These are phyloP conservation scores for Ganoderma lucidum DNA, from an alignment of 1,284 basidiomycete species.

Conservation along the genomic window DNA sequence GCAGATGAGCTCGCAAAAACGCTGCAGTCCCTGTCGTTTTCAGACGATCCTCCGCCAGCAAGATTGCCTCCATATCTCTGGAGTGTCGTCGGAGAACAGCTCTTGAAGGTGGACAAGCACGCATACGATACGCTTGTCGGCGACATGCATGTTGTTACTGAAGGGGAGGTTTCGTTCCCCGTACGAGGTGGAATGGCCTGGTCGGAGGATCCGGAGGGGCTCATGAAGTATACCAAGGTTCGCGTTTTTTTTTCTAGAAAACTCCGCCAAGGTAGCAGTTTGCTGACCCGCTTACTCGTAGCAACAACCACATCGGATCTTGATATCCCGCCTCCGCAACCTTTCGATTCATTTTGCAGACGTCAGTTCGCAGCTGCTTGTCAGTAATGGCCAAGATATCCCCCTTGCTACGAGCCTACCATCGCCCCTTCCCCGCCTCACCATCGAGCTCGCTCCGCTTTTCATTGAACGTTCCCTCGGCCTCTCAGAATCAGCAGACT, in stretches of 20 bases:
- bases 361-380: slow-evolving; percentile 71
- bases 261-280: not conserved
- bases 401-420: slow-evolving; percentile 67
- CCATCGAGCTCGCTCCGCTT: slow-evolving; percentile 62
- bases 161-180: slow-evolving; percentile 39
- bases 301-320: slow-evolving; percentile 73
- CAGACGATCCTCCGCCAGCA: slow-evolving; percentile 49
- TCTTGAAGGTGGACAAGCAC: slow-evolving; percentile 54
- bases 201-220: slow-evolving; percentile 52
- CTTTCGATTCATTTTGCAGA: slow-evolving; percentile 75
- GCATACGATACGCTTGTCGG: slow-evolving; percentile 48
- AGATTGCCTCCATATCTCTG: slow-evolving; percentile 51
- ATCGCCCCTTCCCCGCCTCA: slow-evolving; percentile 65
- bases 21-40: slow-evolving; percentile 50
- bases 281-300: slow-evolving; percentile 33
- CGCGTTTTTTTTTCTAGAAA: slow-evolving; percentile 11
- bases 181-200: slow-evolving; percentile 63
- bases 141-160: slow-evolving; percentile 20
- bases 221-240: slow-evolving; percentile 61
- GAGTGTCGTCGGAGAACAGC: slow-evolving; percentile 48
- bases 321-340: slow-evolving; percentile 74
- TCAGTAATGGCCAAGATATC: slow-evolving; percentile 50
- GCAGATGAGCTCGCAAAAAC: slow-evolving; percentile 52
- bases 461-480: slow-evolving; percentile 54
- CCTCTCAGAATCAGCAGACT: slow-evolving; percentile 42